Percentiles rank a stretch among this genome's conserved stretches.
Evolutionary conservation across 305 asterid genomes (phyloP).

Genomic region (Coffea humblotiana): DNA sequence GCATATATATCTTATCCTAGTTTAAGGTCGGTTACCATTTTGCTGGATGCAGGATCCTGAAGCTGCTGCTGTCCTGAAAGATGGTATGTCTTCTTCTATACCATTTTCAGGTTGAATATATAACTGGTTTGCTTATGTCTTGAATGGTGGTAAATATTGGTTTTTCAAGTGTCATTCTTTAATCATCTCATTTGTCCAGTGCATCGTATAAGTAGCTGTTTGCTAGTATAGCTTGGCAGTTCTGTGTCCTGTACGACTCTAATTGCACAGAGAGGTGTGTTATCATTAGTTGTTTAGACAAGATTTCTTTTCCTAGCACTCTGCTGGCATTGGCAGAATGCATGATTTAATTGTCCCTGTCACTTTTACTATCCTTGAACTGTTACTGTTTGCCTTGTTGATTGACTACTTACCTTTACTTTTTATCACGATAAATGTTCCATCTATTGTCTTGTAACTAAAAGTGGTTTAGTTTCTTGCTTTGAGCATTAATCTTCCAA

Average conservation of each 20-base stretch:
- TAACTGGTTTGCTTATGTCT: not conserved
- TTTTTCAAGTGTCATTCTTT: not conserved
- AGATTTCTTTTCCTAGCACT: not conserved
- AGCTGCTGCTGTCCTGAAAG: slow-evolving; percentile 32
- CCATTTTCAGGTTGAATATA: not conserved
- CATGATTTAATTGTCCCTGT: not conserved
- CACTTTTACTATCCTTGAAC: not conserved
- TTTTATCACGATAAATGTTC: not conserved
- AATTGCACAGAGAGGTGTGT: not conserved
- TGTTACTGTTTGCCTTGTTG: not conserved
- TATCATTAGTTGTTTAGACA: not conserved
- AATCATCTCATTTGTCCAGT: not conserved
- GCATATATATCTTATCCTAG: not conserved
- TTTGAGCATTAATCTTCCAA: not conserved
- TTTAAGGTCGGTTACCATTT: not conserved
- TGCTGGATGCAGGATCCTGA: slow-evolving; percentile 33
- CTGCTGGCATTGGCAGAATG: not conserved
- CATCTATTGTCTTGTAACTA: not conserved
- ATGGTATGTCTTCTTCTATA: slow-evolving; percentile 40
- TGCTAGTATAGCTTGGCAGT: not conserved
- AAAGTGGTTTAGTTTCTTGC: not conserved
- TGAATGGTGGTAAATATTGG: not conserved
- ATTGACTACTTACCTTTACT: not conserved
- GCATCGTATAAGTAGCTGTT: not conserved
- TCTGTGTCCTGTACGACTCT: not conserved